A percentile compares a stretch with the other conserved stretches of the same genome.
These are phyloP conservation scores for Ocimum tenuiflorum DNA, from an alignment of 257 asterid genomes.

Conservation along the genomic window DNA sequence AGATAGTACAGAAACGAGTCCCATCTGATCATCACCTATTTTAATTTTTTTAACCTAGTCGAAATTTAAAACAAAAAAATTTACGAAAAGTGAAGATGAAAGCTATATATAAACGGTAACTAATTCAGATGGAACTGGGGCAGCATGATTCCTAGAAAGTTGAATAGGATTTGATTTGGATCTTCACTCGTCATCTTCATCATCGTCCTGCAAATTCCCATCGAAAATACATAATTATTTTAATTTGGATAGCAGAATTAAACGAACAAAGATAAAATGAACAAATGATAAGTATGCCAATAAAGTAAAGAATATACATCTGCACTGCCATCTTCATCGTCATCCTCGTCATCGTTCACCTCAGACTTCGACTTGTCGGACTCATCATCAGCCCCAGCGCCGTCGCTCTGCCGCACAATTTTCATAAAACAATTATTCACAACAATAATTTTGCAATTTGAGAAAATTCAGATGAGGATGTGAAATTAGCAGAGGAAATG, in stretches of 20 bases:
- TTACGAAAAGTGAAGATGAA: not conserved
- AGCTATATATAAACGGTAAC: conserved; percentile 23
- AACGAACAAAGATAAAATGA: too few species aligned
- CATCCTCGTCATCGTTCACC: conserved; percentile 45
- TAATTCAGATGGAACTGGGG: conserved; percentile 23
- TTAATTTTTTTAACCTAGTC: conserved; percentile 27
- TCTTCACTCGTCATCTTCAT: conserved; percentile 37
- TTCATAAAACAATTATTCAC: not conserved
- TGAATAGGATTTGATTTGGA: not conserved
- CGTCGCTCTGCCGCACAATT: conserved; percentile 24
- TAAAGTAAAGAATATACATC: conserved; percentile 17
- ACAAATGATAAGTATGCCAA: too few species aligned
- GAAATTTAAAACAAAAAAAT: not conserved
- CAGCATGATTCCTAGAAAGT: conserved; percentile 12
- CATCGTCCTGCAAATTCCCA: conserved; percentile 26
- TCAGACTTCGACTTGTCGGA: conserved; percentile 49
- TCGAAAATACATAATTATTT: not conserved
- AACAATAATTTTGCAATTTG: not conserved
- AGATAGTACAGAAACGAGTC: conserved; percentile 20
- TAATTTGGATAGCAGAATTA: too few species aligned
- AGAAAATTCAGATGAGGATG: too few species aligned
- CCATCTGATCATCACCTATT: conserved; percentile 28
- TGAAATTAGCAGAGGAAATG: not conserved
- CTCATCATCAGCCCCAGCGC: conserved; percentile 33
- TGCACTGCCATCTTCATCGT: conserved; percentile 39